Evolutionary conservation across 108 stramenopile species (phyloP), one percentile per base, ranked within the genome.

Genomic region (Cylindrotheca fusiformis): DNA sequence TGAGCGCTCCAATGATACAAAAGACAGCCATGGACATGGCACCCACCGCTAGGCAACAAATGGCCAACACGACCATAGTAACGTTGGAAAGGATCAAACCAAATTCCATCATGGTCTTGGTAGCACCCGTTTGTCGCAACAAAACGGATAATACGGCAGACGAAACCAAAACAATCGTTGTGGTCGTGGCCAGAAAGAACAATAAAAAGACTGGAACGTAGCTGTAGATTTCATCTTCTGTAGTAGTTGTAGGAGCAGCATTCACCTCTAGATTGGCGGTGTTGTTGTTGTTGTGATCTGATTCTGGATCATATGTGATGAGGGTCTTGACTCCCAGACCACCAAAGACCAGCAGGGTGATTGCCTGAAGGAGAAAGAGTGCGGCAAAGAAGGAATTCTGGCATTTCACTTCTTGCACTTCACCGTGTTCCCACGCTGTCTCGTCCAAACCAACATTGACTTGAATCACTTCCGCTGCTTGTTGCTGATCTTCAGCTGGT

Each of bases 31-130:
- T 29, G 5, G 65, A 50, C 24, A 66, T 20, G 21, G 50, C 56
- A 10, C 58, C 46, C 44, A 57, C 32, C 1, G 65, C 26, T 14
- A 74, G 48, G 22, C 58, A 23, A 22, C 36, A 41, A n/a, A 74
- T 26, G 8, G 32, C 20, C 20, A 41, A 54, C 21, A 67, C 27
- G 0, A 46, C 49, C 20, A 25, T 48, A 19, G 32, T 30, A 0
- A 74, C 22, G n/a, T 65, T 65, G 19, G 65, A 58, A 2, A 79
- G 19, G 1, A 72, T 46, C 50, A 78, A 49, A 50, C 71, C 68
- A 23, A 78, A 28, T 55, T 78, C 69, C 56, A 78, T 68, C 56
- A 71, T 58, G 51, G 57, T 65, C 14, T 14, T 41, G 36, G 36
- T 55, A 25, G 65, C 63, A 1, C 65, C 52, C 2, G 59, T 32